Conservation (phyloP, 495 filamentous ascomycete genomes). For the Xylaria longipes region DNA sequence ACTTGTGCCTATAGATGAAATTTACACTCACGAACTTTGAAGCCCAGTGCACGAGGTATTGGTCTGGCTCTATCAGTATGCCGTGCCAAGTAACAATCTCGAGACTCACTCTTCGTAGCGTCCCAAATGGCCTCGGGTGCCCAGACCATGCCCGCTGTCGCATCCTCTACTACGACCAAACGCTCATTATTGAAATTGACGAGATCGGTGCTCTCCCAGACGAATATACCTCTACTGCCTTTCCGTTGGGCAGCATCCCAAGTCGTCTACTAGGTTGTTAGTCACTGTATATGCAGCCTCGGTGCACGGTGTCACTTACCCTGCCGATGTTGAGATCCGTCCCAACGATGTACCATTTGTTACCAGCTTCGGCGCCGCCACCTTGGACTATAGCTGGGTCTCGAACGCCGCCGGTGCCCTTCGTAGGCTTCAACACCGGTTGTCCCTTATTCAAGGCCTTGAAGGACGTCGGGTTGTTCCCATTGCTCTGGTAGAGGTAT, state of each 20-base stretch:
- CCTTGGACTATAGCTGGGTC: conserved; percentile 57
- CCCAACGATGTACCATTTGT: conserved; percentile 63
- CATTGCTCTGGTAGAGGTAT: conserved; percentile 61
- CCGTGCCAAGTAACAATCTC: neutral
- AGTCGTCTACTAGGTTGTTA: conserved; percentile 44
- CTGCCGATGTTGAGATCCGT: conserved; percentile 60
- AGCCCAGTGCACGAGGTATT: conserved; percentile 61
- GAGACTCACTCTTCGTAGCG: conserved; percentile 45
- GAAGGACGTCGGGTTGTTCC: conserved; percentile 55
- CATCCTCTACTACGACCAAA: conserved; percentile 55
- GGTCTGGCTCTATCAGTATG: conserved; percentile 36
- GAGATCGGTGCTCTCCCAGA: conserved; percentile 61
- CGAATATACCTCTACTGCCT: conserved; percentile 57
- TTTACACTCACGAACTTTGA: conserved; percentile 53
- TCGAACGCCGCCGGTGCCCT: conserved; percentile 57
- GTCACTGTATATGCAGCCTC: neutral
- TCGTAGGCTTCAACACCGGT: conserved; percentile 56
- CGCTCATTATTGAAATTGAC: conserved; percentile 56
- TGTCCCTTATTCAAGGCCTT: conserved; percentile 53
- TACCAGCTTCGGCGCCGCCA: conserved; percentile 53
- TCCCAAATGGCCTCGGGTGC: conserved; percentile 62
- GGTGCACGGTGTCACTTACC: conserved; percentile 31
- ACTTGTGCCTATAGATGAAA: neutral
- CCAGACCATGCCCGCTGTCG: conserved; percentile 62
- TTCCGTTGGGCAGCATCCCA: conserved; percentile 60